Conservation (phyloP, 2,329 filamentous ascomycete species). For the Fusarium dimerum region DNA sequence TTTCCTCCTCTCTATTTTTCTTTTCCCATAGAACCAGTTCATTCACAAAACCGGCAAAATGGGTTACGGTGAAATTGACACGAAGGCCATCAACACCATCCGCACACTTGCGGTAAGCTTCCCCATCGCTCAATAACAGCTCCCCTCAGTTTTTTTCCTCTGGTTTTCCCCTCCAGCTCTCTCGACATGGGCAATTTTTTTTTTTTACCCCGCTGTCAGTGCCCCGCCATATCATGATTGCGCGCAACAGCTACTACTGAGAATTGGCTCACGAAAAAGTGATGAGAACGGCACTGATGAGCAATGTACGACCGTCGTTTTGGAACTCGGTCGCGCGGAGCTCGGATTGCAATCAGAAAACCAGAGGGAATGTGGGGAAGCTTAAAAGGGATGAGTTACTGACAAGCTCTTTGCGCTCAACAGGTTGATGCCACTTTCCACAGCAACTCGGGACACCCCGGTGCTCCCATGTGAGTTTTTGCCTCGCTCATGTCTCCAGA, state of each 20-base stretch:
- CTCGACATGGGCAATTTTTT: slow-evolving; percentile 27
- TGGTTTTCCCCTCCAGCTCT: slow-evolving; percentile 31
- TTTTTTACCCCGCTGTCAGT: slow-evolving; percentile 39
- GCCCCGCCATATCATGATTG: slow-evolving; percentile 27
- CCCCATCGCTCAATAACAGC: not conserved
- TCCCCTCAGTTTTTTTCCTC: slow-evolving; percentile 28
- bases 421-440: slow-evolving; percentile 96
- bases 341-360: not conserved
- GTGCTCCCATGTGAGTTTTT: slow-evolving; percentile 82
- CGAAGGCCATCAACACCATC: slow-evolving; percentile 97
- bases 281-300: not conserved
- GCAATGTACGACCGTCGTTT: not conserved
- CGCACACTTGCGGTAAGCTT: slow-evolving; percentile 84
- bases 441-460: slow-evolving; percentile 97
- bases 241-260: slow-evolving; percentile 13
- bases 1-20: slow-evolving; percentile 21
- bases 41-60: slow-evolving; percentile 58
- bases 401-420: slow-evolving; percentile 21
- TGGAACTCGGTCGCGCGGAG: not conserved
- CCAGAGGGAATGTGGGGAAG: not conserved
- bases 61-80: slow-evolving; percentile 85
- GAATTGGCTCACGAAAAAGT: slow-evolving; percentile 4
- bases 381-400: slow-evolving; percentile 18
- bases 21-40: slow-evolving; percentile 22
- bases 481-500: slow-evolving; percentile 8